Base-by-base conservation (phyloP, 768 basidiomycete genomes). In the Phylloporus rhodoxanthus region DNA sequence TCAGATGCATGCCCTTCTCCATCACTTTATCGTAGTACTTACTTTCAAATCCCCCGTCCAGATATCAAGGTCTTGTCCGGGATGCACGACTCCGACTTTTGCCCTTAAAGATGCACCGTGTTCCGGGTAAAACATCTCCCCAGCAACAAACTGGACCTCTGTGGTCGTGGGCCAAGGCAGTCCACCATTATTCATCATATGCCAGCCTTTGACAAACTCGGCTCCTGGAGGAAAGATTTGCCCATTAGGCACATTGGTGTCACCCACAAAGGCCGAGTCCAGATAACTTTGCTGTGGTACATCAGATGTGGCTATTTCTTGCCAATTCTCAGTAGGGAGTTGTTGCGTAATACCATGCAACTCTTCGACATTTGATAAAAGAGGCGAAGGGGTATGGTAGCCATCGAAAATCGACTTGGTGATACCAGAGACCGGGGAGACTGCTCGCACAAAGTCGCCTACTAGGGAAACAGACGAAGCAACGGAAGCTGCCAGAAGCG, bases 201-300 rank as follows among this genome's bases (percentile, higher is more conserved):
- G 72, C 90, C 90, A 93, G 19, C 80, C 81, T 68, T 91, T 92
- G 48, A 90, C 78, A 58, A 92, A 93, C 62, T 87, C 87, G 0
- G 87, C 87, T 29, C 90, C 90, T 7, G 87, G 82, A 26, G 87
- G 87, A 61, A 91, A 85, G 43, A 76, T 59, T 57, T 89, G 86
- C 1, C 88, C 89, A 56, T 86, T 83, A 4, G 78, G 72, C 43
- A 88, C 82, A 29, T 86, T 90, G 34, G 82, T 73, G 61, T 91
- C 85, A 30, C 73, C 72, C 6, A 90, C 52, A 52, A 84, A 84
- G 5, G 69, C 69, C 4, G 86, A 85, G 32, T 72, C 72, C 51
- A 85, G 60, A 17, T 23, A 7, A 5, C 11, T 30, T 32, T 50
- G 43, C 13, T 1, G 42, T 1, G 43, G 36, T 17, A 23, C 19